Base-by-base conservation (phyloP, 2,329 filamentous ascomycete species). In the Fusarium haematococcum region DNA sequence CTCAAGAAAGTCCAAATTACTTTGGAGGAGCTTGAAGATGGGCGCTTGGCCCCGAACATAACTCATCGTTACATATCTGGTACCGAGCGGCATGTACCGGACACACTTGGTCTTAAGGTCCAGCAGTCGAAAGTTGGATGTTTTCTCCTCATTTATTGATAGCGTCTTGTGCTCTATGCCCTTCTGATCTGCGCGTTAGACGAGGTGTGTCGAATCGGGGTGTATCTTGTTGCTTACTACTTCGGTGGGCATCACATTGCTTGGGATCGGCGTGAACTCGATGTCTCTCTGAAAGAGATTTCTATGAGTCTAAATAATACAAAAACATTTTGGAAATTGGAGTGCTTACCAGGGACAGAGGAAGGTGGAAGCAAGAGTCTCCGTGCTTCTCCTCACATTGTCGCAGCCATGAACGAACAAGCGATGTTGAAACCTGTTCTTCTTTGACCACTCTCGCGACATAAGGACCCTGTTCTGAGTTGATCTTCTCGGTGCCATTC, bases 71-170 rank as follows among this genome's bases (percentile, higher is more conserved):
- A 65, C 41, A 5, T 65, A 60, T 66, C 57, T 35, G 1, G 67
- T 52, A 30, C 32, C 32, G 8, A 69, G 43, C 2, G 67, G 39
- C 63, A 69, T 66, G 11, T 25, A 23, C 2, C 39, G 39, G 18
- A 69, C 16, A 6, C 67, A 69, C 18, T 50, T 50, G 27, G 18
- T 18, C 14, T 66, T 37, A 13, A 65, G 37, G 30, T 69, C 62
- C 7, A 66, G n/a, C 7, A 69, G 56, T 5, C 67, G 62, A 62
- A 69, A 69, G 23, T 69, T 66, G 23, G 56, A 65, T 13, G 37
- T 35, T 2, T n/a, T 48, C 9, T 65, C 45, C 13, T 66, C 62
- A 6, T 7, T 14, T 9, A 62, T 57, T 5, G 20, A 3, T 7
- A 5, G 0, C 1, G 30, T 62, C 4, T 11, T 13, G 27, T 48